Conservation (phyloP, 2,329 filamentous ascomycete species). For the Annulohypoxylon truncatum region DNA sequence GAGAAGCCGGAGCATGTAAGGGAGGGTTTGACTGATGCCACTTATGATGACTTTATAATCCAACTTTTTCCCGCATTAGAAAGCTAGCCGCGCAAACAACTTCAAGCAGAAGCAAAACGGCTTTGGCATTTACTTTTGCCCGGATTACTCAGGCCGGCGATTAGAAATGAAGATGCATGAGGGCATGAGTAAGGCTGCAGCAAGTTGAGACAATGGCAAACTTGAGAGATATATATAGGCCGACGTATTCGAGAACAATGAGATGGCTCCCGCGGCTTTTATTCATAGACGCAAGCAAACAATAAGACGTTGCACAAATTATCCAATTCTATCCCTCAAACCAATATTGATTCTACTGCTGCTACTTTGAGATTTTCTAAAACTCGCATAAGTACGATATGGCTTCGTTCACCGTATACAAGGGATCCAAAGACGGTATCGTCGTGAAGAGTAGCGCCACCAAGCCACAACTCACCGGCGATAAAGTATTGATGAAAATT, state of each 20-base stretch:
- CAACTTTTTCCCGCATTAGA: conserved; percentile 2
- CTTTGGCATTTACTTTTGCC: neutral
- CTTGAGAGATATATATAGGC: conserved; percentile 6
- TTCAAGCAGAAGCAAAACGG: neutral
- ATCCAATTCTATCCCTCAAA: neutral
- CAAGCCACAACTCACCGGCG: conserved; percentile 57
- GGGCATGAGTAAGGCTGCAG: neutral
- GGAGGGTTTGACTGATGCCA: neutral
- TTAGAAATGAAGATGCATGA: neutral
- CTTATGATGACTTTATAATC: neutral
- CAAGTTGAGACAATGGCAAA: neutral
- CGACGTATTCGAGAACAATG: neutral
- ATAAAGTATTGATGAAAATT: conserved; percentile 71
- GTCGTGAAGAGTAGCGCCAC: conserved; percentile 62
- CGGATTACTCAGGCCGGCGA: neutral
- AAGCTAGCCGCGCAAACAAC: neutral
- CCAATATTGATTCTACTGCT: neutral
- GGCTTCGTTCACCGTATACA: conserved; percentile 69
- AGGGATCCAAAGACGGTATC: conserved; percentile 68
- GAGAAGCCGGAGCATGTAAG: conserved; percentile 20
- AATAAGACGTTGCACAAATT: neutral
- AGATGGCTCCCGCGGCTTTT: no score
- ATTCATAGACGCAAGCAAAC: neutral
- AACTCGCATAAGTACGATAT: conserved; percentile 29
- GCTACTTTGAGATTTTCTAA: neutral